These are phyloP conservation scores for Pseudovirgaria hyperparasitica DNA, from an alignment of 2,329 filamentous ascomycete species.

Conservation along the genomic window DNA sequence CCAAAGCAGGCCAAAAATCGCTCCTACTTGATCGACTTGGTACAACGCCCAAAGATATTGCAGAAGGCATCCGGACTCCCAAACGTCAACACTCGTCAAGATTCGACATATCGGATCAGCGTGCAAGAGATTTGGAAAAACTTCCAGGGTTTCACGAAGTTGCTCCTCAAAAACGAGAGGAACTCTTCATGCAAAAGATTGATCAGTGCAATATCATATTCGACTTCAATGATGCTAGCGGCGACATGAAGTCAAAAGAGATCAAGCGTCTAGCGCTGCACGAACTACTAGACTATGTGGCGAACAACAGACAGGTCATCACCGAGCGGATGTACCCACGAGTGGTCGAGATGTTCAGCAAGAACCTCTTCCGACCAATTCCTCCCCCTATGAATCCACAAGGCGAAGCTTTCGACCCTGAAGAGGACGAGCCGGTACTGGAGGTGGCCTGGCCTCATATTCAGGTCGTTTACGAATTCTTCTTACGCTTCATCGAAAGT, in stretches of 20 bases:
- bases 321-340: conserved; percentile 98
- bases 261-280: conserved; percentile 95
- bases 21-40: conserved; percentile 80
- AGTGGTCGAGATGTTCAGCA: conserved; percentile 98
- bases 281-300: conserved; percentile 93
- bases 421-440: conserved; percentile 94
- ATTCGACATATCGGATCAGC: conserved; percentile 92
- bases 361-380: conserved; percentile 95
- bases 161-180: conserved; percentile 82
- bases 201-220: conserved; percentile 99
- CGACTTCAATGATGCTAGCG: conserved; percentile 96
- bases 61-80: conserved; percentile 86
- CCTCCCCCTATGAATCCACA: conserved; percentile 95
- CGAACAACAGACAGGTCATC: conserved; percentile 96
- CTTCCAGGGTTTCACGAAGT: conserved; percentile 96
- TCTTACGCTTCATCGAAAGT: conserved; percentile 95
- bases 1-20: conserved; percentile 83
- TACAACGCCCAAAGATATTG: conserved; percentile 89
- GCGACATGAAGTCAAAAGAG: conserved; percentile 99
- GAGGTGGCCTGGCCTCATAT: conserved; percentile 99
- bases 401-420: conserved; percentile 94
- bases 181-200: conserved; percentile 99
- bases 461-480: conserved; percentile 99
- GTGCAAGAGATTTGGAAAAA: conserved; percentile 83
- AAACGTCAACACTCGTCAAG: conserved; percentile 95